These are phyloP conservation scores for Polygonum maritimum DNA, from an alignment of 148 eudicot species.

Conservation along the genomic window DNA sequence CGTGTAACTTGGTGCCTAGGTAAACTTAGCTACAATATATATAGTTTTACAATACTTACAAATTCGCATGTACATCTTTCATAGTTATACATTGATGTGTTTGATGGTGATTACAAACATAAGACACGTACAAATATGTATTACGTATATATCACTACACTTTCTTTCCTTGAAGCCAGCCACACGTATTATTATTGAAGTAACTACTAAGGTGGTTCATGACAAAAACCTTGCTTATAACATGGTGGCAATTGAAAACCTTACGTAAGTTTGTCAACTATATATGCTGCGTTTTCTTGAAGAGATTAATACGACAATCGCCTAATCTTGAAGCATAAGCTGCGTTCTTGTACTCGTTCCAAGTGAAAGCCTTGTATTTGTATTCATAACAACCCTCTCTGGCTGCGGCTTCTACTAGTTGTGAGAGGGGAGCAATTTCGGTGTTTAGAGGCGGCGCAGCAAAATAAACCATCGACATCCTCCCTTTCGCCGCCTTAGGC, in stretches of 20 bases:
- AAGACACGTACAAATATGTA: no score
- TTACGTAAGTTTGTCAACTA: background rate
- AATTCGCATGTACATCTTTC: no score
- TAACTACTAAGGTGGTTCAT: no score
- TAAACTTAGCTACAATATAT: no score
- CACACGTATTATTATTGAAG: no score
- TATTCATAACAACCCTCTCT: background rate
- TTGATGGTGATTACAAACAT: no score
- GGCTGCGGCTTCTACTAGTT: background rate
- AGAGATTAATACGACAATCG: constrained; percentile 49
- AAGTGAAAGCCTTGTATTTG: background rate
- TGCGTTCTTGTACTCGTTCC: background rate
- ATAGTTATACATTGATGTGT: no score
- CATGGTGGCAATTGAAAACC: background rate
- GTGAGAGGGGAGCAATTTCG: background rate
- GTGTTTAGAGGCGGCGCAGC: background rate
- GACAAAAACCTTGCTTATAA: background rate
- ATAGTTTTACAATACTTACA: no score
- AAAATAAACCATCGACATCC: background rate
- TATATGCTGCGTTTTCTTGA: background rate
- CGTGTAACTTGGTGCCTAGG: no score
- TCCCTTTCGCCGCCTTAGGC: background rate
- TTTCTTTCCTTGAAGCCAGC: no score
- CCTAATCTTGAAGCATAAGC: constrained; percentile 51
- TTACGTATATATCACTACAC: no score